Base-by-base conservation (phyloP, 805 yeast species). In the Kluyveromyces siamensis region DNA sequence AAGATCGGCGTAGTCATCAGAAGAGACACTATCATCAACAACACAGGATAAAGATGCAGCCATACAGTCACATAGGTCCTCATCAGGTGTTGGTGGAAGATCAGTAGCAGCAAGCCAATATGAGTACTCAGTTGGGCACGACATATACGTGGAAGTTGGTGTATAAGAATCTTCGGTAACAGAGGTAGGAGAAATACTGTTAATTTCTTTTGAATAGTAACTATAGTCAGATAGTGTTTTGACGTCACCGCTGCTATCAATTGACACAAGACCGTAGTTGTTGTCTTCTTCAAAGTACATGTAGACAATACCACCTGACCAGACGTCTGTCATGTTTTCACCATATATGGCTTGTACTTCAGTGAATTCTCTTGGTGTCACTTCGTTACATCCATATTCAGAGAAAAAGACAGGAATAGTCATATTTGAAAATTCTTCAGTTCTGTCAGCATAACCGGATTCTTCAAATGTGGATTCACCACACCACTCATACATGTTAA, bases 251-350 rank as follows among this genome's bases (percentile, higher is more conserved):
- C 63, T 65, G 53, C 69, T 70, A 47, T 67, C 69, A 52, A 80
- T 67, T 47, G 77, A 55, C 47, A 84, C 90, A 62, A 84, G 75
- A 72, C 95, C 91, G 62, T 83, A 84, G 59, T 84, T 67, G 71
- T 84, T 84, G 48, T 70, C 71, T 72, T 85, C 91, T 72, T 85
- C 76, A 70, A 79, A 85, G 72, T 84, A 85, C 90, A 84, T 80
- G 73, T 84, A 85, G 48, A 84, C 91, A 62, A 85, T 84, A 77
- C 91, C 95, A 71, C 95, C 91, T 45, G 91, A 84, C 93, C 91
- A 85, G 52, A 83, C 83, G 65, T 75, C 84, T 54, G 89, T 84
- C 95, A 85, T 85, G 38, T 84, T 72, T 45, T 65, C 63, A 54
- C 82, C 72, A 70, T 76, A 85, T 38, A 85, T 61, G 50, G 88